phyloP scores from a whole-genome alignment of 1,284 basidiomycete genomes.

The Athelia sp. region DNA sequence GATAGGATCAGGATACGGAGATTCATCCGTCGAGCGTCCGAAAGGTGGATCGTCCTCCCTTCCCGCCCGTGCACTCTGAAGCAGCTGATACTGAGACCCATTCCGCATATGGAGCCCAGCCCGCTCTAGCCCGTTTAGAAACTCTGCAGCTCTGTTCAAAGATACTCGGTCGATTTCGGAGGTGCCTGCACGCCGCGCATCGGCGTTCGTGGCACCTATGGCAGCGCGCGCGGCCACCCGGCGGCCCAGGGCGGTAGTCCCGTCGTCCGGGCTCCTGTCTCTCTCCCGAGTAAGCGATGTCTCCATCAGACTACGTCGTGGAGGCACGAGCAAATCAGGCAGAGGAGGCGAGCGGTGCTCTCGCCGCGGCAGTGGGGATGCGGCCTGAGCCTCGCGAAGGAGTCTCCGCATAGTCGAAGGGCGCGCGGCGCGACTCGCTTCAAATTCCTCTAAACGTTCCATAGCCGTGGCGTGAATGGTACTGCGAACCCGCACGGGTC shows the following conservation, averaged over 20 bases:
- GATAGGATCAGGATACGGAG: too few relatives aligned
- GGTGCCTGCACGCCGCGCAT: constrained; percentile 11
- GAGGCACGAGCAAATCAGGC: background rate
- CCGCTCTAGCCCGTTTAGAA: constrained; percentile 30
- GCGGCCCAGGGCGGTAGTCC: constrained; percentile 41
- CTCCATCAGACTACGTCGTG: background rate
- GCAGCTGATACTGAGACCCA: background rate
- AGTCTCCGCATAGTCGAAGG: constrained; percentile 9
- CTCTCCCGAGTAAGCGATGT: constrained; percentile 5
- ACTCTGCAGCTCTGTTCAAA: constrained; percentile 22
- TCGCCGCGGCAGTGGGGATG: constrained; percentile 13
- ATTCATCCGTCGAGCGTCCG: too few relatives aligned
- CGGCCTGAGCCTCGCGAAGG: background rate
- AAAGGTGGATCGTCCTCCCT: background rate
- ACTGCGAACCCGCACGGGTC: constrained; percentile 12
- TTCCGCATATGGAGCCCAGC: constrained; percentile 15
- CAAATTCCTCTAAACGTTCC: constrained; percentile 27
- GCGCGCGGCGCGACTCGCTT: background rate
- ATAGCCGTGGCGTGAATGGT: constrained; percentile 22
- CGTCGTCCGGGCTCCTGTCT: constrained; percentile 28
- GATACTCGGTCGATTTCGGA: constrained; percentile 20
- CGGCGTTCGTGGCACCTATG: constrained; percentile 18
- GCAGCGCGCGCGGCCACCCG: constrained; percentile 45
- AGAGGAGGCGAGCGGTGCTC: background rate
- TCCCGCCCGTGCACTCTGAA: constrained; percentile 9